Percentiles rank a stretch among this genome's conserved stretches.
phyloP scores from a whole-genome alignment of 2,329 filamentous ascomycete genomes.

The Beauveria australis region DNA sequence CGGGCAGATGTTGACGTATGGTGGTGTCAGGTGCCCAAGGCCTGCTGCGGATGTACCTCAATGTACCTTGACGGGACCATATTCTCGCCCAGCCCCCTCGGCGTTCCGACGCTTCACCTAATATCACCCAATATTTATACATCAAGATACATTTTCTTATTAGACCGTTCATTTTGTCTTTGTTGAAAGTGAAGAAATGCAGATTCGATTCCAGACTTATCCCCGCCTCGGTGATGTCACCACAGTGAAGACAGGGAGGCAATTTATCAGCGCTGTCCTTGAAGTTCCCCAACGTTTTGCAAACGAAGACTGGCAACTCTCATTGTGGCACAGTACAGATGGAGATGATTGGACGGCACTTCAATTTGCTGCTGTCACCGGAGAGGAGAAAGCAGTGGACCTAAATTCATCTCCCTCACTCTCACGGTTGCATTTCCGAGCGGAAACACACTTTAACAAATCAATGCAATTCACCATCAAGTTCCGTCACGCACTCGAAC shows the following conservation, averaged over 20 bases:
- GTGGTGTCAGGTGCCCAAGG: neutral
- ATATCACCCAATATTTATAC: neutral
- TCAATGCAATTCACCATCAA: conserved; percentile 62
- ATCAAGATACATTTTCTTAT: neutral
- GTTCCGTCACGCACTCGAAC: conserved; percentile 45
- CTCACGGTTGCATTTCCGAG: conserved; percentile 44
- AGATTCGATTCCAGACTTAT: conserved; percentile 39
- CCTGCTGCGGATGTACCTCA: neutral
- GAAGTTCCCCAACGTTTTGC: conserved; percentile 51
- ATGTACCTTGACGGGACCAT: neutral
- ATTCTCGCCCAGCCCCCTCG: neutral
- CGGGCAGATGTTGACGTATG: neutral
- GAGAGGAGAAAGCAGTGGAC: conserved; percentile 33
- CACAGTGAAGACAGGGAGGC: conserved; percentile 37
- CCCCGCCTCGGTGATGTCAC: conserved; percentile 73
- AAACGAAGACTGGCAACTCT: conserved; percentile 59
- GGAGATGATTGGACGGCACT: conserved; percentile 49
- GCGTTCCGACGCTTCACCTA: neutral
- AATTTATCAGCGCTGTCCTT: conserved; percentile 60
- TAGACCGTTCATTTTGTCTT: neutral
- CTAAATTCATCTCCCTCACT: conserved; percentile 29
- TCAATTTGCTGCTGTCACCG: conserved; percentile 22
- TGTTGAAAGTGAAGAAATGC: conserved; percentile 21
- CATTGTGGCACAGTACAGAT: conserved; percentile 62
- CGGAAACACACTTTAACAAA: conserved; percentile 37